Conservation (phyloP, 1,284 basidiomycete genomes). For the Bothia castanella region DNA sequence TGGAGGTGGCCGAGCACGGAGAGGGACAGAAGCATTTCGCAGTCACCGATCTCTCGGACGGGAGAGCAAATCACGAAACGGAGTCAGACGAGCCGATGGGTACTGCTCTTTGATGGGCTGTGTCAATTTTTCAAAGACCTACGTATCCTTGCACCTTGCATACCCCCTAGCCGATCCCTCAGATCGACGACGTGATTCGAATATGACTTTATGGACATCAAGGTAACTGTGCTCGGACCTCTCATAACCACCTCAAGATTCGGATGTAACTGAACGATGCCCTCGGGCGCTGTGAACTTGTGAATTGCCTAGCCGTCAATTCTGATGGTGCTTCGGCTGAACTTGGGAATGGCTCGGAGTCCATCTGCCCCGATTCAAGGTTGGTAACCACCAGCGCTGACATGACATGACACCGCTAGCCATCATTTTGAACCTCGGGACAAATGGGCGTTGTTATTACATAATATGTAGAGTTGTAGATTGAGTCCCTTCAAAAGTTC, state of each 20-base stretch:
- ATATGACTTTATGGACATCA: too few relatives aligned
- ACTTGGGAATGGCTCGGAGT: too few relatives aligned
- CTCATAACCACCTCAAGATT: too few relatives aligned
- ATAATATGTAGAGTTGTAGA: constrained; percentile 17
- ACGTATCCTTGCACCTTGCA: too few relatives aligned
- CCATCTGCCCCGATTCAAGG: too few relatives aligned
- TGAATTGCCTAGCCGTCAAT: too few relatives aligned
- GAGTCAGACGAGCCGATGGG: constrained; percentile 22
- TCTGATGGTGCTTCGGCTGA: too few relatives aligned
- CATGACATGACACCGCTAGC: constrained; percentile 2
- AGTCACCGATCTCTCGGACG: constrained; percentile 2
- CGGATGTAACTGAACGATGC: too few relatives aligned
- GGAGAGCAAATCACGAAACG: constrained; percentile 13
- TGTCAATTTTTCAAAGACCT: too few relatives aligned
- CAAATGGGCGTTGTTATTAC: constrained; percentile 16
- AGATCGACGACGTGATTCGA: too few relatives aligned
- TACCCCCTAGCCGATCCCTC: background rate
- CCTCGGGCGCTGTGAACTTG: too few relatives aligned
- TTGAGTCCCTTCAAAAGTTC: constrained; percentile 11
- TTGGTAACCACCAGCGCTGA: too few relatives aligned
- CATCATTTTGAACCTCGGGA: background rate
- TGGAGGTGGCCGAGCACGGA: constrained; percentile 24
- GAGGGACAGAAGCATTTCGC: constrained; percentile 14
- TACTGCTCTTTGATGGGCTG: constrained; percentile 29
- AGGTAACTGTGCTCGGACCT: background rate